phyloP scores from a whole-genome alignment of 495 filamentous ascomycete genomes.

The Neurospora terricola region DNA sequence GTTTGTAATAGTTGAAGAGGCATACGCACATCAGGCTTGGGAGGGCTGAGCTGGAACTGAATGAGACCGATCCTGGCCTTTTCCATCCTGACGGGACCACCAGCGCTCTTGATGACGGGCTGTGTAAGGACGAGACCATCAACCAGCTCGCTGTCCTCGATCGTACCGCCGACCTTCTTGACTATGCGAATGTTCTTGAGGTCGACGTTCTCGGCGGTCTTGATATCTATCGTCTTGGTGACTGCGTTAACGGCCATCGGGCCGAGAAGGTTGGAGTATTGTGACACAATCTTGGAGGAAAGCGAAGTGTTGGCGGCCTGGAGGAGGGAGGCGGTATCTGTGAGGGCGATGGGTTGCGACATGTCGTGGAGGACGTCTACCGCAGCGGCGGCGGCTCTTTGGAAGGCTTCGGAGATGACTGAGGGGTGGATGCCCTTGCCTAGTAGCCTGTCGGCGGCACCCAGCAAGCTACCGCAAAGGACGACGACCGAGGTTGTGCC shows the following conservation, averaged over 20 bases:
- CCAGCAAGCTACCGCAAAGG: slow-evolving; percentile 87
- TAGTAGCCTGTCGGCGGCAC: slow-evolving; percentile 83
- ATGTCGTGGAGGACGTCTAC: slow-evolving; percentile 89
- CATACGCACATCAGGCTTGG: slow-evolving; percentile 81
- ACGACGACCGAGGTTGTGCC: slow-evolving; percentile 98
- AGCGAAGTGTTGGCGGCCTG: slow-evolving; percentile 96
- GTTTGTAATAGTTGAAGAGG: not conserved
- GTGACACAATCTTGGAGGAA: slow-evolving; percentile 96
- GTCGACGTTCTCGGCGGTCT: slow-evolving; percentile 93
- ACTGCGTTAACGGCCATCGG: slow-evolving; percentile 97
- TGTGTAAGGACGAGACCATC: slow-evolving; percentile 92
- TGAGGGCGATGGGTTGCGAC: slow-evolving; percentile 85
- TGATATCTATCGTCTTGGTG: slow-evolving; percentile 85
- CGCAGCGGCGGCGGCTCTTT: slow-evolving; percentile 78
- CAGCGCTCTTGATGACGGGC: slow-evolving; percentile 83
- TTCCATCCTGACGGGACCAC: slow-evolving; percentile 87
- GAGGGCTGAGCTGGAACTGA: slow-evolving; percentile 95
- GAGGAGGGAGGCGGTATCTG: slow-evolving; percentile 79
- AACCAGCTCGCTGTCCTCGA: slow-evolving; percentile 95
- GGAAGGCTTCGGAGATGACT: slow-evolving; percentile 95
- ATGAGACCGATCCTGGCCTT: slow-evolving; percentile 96
- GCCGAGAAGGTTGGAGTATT: slow-evolving; percentile 84
- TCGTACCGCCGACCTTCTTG: slow-evolving; percentile 96
- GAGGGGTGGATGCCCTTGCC: slow-evolving; percentile 93
- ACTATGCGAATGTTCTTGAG: slow-evolving; percentile 91